phyloP scores from a whole-genome alignment of 768 basidiomycete genomes.

The Sistotremastrum niveocremeum region DNA sequence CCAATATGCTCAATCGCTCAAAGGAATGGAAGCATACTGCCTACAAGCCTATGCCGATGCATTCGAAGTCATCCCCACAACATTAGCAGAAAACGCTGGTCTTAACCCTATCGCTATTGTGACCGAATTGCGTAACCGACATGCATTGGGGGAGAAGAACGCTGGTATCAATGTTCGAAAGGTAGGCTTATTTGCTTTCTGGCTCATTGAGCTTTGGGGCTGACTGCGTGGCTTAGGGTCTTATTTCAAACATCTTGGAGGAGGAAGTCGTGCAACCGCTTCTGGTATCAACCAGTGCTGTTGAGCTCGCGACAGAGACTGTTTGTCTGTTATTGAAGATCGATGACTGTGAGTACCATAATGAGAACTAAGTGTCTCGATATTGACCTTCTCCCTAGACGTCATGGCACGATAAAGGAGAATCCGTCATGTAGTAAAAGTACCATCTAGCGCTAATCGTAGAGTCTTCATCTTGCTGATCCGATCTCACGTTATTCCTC shows the following conservation, averaged over 20 bases:
- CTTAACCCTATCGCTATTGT: constrained; percentile 97
- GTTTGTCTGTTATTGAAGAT: constrained; percentile 94
- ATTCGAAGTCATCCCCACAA: constrained; percentile 93
- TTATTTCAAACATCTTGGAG: constrained; percentile 94
- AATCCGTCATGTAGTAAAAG: too few relatives aligned
- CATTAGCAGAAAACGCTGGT: constrained; percentile 96
- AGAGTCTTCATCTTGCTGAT: too few relatives aligned
- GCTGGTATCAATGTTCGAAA: constrained; percentile 98
- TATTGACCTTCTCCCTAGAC: too few relatives aligned
- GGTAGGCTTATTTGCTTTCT: constrained; percentile 29
- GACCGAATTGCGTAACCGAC: constrained; percentile 92
- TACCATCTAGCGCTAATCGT: too few relatives aligned
- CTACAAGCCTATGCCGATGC: constrained; percentile 98
- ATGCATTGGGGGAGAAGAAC: constrained; percentile 86
- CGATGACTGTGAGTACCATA: constrained; percentile 45
- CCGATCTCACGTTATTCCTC: too few relatives aligned
- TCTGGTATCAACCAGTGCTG: constrained; percentile 86
- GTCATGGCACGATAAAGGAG: too few relatives aligned
- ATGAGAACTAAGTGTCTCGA: too few relatives aligned
- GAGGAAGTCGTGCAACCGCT: constrained; percentile 97
- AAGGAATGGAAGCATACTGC: constrained; percentile 98
- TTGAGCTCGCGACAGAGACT: constrained; percentile 93
- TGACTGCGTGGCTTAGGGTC: constrained; percentile 39
- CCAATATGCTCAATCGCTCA: constrained; percentile 83
- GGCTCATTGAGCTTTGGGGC: background rate